Conservation (phyloP, 2,329 filamentous ascomycete species). For the Cytospora leucostoma region DNA sequence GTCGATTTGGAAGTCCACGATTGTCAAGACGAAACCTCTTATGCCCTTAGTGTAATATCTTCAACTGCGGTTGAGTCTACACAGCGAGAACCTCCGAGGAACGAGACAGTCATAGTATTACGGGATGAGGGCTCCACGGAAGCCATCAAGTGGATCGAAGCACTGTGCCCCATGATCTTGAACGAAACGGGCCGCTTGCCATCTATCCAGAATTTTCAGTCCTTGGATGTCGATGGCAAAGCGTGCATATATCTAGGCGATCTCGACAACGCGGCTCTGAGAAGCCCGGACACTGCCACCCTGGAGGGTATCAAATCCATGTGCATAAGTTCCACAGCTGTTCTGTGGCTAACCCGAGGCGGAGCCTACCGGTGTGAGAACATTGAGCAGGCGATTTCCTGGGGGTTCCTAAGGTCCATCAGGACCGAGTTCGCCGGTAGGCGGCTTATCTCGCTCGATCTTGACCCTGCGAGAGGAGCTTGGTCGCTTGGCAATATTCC, state of each 20-base stretch:
- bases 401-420: constrained; percentile 33
- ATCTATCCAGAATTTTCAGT: too few species aligned
- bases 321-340: neutral
- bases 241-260: neutral
- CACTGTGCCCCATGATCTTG: too few species aligned
- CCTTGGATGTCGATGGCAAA: too few species aligned
- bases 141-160: too few species aligned
- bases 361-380: constrained; percentile 26
- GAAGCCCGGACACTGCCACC: neutral
- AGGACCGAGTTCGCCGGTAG: constrained; percentile 33
- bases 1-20: constrained; percentile 33
- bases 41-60: neutral
- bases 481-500: too few species aligned
- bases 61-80: neutral
- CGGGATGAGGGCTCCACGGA: too few species aligned
- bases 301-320: constrained; percentile 6
- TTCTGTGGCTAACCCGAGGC: constrained; percentile 22
- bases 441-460: constrained; percentile 33
- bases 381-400: constrained; percentile 28
- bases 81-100: neutral
- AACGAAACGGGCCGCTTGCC: too few species aligned
- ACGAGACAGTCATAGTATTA: neutral
- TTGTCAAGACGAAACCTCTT: constrained; percentile 9
- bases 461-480: constrained; percentile 29
- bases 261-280: neutral